A percentile compares a stretch with the other conserved stretches of the same genome.
These are phyloP conservation scores for Rosa multiflora DNA, from an alignment of 306 rosid species.

Conservation along the genomic window DNA sequence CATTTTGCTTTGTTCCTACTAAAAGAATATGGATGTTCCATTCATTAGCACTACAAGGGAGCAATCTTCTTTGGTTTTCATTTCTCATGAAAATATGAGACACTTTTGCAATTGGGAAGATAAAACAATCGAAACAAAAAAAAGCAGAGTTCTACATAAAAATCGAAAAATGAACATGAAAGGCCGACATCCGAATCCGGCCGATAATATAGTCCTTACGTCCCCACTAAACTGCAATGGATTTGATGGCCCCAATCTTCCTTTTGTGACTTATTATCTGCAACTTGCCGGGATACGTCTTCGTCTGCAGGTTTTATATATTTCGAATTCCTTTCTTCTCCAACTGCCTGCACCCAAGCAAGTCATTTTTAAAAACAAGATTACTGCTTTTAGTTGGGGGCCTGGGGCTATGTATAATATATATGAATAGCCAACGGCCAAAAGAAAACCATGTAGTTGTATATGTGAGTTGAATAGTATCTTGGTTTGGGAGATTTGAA, in stretches of 20 bases:
- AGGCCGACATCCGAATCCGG: constrained; percentile 36
- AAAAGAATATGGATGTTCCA: not conserved
- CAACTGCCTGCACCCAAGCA: not conserved
- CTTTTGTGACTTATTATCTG: constrained; percentile 7
- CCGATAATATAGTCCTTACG: not conserved
- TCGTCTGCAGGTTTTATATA: not conserved
- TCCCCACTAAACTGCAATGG: constrained; percentile 17
- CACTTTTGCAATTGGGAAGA: not conserved
- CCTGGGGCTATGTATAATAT: not conserved
- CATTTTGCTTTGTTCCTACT: not conserved
- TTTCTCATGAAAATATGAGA: not conserved
- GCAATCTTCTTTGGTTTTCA: not conserved
- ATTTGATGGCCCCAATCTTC: constrained; percentile 14
- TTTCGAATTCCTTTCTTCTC: not conserved
- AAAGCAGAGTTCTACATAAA: not conserved
- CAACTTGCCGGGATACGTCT: not conserved
- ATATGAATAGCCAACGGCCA: not conserved
- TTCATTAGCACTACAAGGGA: not conserved
- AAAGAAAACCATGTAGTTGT: not conserved
- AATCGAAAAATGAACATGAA: constrained; percentile 13
- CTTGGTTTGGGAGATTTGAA: not conserved
- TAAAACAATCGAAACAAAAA: not conserved
- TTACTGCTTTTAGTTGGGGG: not conserved
- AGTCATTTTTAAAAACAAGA: not conserved
- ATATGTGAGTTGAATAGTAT: not conserved